Evolutionary conservation across 176 grass and related monocot species (phyloP).

Genomic region (Hordeum marinum): DNA sequence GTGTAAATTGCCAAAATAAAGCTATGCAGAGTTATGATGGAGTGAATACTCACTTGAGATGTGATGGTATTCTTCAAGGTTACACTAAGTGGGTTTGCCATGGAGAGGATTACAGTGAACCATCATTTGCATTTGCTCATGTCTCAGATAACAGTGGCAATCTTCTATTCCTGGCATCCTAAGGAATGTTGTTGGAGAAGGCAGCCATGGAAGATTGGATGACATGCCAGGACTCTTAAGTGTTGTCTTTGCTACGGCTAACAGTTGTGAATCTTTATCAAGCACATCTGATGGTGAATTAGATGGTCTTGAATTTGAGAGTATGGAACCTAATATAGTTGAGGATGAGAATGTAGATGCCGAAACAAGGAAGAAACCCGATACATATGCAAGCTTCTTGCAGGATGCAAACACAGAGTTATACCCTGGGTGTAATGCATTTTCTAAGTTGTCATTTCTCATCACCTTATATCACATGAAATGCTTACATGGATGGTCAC

Average conservation of each 20-base stretch:
- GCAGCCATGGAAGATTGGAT: background rate
- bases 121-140: background rate
- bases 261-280: background rate
- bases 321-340: background rate
- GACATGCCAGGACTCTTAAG: background rate
- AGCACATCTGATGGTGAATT: background rate
- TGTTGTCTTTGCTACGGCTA: background rate
- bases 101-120: background rate
- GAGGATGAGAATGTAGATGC: background rate
- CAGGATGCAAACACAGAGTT: background rate
- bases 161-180: background rate
- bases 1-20: background rate
- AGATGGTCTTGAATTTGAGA: background rate
- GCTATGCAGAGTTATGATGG: background rate
- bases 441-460: background rate
- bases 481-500: background rate
- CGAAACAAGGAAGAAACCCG: background rate
- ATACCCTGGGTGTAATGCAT: background rate
- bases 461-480: slow-evolving; percentile 3
- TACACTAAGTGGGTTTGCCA: background rate
- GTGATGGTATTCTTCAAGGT: slow-evolving; percentile 9
- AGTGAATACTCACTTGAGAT: background rate
- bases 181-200: background rate
- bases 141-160: background rate
- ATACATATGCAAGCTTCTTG: background rate